phyloP scores from a whole-genome alignment of 805 yeast species.

The Saturnispora kantuleensis region DNA sequence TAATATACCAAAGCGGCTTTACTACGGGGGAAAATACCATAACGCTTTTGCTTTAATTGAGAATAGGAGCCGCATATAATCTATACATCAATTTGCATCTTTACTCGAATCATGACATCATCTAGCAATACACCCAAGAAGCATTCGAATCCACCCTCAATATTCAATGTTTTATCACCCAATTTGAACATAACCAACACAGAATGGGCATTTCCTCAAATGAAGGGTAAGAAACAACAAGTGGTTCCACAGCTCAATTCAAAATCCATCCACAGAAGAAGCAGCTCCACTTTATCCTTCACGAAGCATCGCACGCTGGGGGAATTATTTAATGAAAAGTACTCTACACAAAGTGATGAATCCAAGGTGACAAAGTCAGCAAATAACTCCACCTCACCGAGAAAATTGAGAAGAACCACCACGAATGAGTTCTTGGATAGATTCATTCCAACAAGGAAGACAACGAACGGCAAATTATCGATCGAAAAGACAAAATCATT shows the following conservation, averaged over 20 bases:
- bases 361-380: not conserved
- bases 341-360: not conserved
- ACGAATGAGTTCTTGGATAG: slow-evolving; percentile 38
- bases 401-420: slow-evolving; percentile 22
- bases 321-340: slow-evolving; percentile 10
- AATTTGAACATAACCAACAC: slow-evolving; percentile 27
- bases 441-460: slow-evolving; percentile 50
- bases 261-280: slow-evolving; percentile 4
- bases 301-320: slow-evolving; percentile 7
- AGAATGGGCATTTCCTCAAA: slow-evolving; percentile 23
- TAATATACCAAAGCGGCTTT: too few relatives aligned
- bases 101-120: not conserved
- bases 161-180: slow-evolving; percentile 26
- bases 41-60: too few relatives aligned
- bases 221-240: slow-evolving; percentile 5
- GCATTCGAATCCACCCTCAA: slow-evolving; percentile 14
- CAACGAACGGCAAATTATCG: slow-evolving; percentile 37
- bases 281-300: slow-evolving; percentile 8
- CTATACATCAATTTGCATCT: not conserved
- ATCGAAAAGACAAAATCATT: slow-evolving; percentile 29
- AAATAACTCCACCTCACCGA: slow-evolving; percentile 15
- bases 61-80: too few relatives aligned
- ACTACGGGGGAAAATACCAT: too few relatives aligned
- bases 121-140: not conserved
- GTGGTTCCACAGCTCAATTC: slow-evolving; percentile 1